Percentiles rank a stretch among this genome's conserved stretches.
These are phyloP conservation scores for Didymosphaeria variabile DNA, from an alignment of 2,329 filamentous ascomycete species.

Conservation along the genomic window DNA sequence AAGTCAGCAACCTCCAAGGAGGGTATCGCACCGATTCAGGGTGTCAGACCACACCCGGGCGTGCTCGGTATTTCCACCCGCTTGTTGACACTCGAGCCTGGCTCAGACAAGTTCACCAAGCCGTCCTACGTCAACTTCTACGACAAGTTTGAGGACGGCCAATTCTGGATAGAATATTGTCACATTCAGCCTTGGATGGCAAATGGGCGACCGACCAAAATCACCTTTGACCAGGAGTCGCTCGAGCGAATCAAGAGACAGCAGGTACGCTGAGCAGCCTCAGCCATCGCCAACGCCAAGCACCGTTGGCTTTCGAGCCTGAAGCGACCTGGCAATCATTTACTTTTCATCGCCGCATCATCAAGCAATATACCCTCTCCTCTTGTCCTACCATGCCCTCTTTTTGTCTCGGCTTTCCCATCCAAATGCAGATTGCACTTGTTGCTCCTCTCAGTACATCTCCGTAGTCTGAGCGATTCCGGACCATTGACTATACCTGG, in stretches of 20 bases:
- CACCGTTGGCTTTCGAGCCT: not conserved
- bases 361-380: not conserved
- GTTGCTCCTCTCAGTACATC: not conserved
- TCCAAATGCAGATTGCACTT: not conserved
- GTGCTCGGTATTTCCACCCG: not conserved
- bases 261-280: slow-evolving; percentile 10
- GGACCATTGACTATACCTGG: not conserved
- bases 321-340: not conserved
- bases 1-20: not conserved
- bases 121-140: slow-evolving; percentile 33
- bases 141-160: not conserved
- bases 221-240: slow-evolving; percentile 22
- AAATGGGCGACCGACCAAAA: not conserved
- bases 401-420: not conserved
- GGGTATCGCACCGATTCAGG: not conserved
- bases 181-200: slow-evolving; percentile 22
- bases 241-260: slow-evolving; percentile 19
- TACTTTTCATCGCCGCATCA: not conserved
- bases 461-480: not conserved
- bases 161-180: slow-evolving; percentile 28
- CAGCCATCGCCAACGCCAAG: not conserved
- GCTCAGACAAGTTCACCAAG: slow-evolving; percentile 26
- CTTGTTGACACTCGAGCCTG: slow-evolving; percentile 19
- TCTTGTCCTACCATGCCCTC: not conserved
- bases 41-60: slow-evolving; percentile 10